Evolutionary conservation across 495 filamentous ascomycete genomes (phyloP).

Genomic region (Tuber borchii): DNA sequence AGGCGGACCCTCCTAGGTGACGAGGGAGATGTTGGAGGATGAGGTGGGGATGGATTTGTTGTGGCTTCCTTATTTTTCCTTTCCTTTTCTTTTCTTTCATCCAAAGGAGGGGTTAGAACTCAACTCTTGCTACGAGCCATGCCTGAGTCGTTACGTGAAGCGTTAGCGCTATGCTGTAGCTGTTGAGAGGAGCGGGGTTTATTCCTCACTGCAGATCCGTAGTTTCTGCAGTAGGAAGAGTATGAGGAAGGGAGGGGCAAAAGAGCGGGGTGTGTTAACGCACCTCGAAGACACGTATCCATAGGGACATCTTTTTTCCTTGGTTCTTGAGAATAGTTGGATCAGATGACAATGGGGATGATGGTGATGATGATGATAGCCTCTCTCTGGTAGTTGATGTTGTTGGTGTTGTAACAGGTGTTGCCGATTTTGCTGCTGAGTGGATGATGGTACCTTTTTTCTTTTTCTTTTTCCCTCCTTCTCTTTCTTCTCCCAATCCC

Average conservation of each 20-base stretch:
- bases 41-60: neutral
- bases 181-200: constrained; percentile 9
- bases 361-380: constrained; percentile 6
- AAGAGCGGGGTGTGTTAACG: constrained; percentile 45
- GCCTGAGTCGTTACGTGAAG: constrained; percentile 23
- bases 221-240: constrained; percentile 14
- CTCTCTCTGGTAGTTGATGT: neutral
- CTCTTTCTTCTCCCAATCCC: neutral
- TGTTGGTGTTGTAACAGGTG: constrained; percentile 5
- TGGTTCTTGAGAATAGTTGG: constrained; percentile 8
- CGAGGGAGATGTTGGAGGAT: too few species aligned
- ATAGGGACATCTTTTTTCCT: constrained; percentile 30
- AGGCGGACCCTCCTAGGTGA: neutral
- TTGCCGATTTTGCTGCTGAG: neutral
- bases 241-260: constrained; percentile 22
- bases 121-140: constrained; percentile 42
- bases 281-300: constrained; percentile 51
- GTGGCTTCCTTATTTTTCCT: neutral
- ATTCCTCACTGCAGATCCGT: constrained; percentile 24
- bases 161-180: constrained; percentile 14
- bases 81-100: constrained; percentile 24
- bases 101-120: constrained; percentile 31
- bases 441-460: neutral
- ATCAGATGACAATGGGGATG: constrained; percentile 17
- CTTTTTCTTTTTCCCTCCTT: neutral